phyloP scores from a whole-genome alignment of 108 stramenopile species.

The Conticribra weissflogii region DNA sequence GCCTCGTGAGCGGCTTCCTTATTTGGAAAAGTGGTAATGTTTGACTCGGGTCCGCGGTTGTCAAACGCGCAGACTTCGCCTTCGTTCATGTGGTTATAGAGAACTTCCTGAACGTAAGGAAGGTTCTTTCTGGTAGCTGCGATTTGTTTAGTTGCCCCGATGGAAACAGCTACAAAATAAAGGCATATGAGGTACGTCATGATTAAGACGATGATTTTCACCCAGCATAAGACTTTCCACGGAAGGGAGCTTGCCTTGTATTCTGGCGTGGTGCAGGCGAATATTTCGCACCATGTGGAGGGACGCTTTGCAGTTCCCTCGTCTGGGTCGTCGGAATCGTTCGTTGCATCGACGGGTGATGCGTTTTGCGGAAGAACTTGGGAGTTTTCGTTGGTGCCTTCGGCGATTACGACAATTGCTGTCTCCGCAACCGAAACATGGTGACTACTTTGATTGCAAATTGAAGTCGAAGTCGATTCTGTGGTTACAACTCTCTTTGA shows the following conservation, averaged over 20 bases:
- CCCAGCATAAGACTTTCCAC: constrained; percentile 42
- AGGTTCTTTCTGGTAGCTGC: constrained; percentile 10
- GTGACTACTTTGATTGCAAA: no score
- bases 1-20: constrained; percentile 41
- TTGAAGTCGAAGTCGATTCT: no score
- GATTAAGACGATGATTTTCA: constrained; percentile 33
- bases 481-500: no score
- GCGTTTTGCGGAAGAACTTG: no score
- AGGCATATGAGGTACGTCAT: constrained; percentile 33
- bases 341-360: neutral
- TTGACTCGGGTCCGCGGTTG: constrained; percentile 44
- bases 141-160: constrained; percentile 50
- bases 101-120: constrained; percentile 31
- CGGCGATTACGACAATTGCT: no score
- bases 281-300: constrained; percentile 35
- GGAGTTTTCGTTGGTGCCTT: no score
- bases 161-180: constrained; percentile 49
- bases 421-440: no score
- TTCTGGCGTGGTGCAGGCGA: constrained; percentile 39
- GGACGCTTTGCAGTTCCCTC: neutral
- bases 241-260: constrained; percentile 27
- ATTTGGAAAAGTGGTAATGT: constrained; percentile 57
- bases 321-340: no score
- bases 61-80: constrained; percentile 64
- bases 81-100: constrained; percentile 43